Percentiles rank a stretch among this genome's conserved stretches.
phyloP scores from a whole-genome alignment of 805 yeast genomes.

The Metschnikowia aberdeeniae region DNA sequence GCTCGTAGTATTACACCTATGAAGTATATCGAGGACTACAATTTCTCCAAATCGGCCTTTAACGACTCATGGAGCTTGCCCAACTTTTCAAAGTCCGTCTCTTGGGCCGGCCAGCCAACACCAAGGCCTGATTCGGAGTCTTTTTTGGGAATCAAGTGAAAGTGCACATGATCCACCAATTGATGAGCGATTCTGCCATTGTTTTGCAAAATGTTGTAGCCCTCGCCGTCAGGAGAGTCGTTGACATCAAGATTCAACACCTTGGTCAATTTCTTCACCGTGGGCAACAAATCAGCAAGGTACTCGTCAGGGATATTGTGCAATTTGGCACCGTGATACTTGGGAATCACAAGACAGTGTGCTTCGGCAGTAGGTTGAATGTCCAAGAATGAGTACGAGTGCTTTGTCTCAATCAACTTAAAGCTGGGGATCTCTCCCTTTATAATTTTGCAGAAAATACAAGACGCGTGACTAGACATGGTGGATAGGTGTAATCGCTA shows the following conservation, averaged over 20 bases:
- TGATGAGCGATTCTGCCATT: slow-evolving; percentile 96
- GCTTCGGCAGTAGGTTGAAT: slow-evolving; percentile 90
- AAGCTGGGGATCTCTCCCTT: slow-evolving; percentile 94
- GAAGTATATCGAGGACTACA: slow-evolving; percentile 3
- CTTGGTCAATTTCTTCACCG: slow-evolving; percentile 79
- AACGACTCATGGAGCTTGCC: slow-evolving; percentile 64
- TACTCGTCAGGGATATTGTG: slow-evolving; percentile 93
- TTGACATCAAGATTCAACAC: slow-evolving; percentile 63
- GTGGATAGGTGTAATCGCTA: neutral
- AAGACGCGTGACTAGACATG: slow-evolving; percentile 49
- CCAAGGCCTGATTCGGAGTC: slow-evolving; percentile 68
- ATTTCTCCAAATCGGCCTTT: slow-evolving; percentile 22
- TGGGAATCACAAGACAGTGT: slow-evolving; percentile 87
- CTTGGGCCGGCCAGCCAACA: slow-evolving; percentile 93
- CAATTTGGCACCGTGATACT: slow-evolving; percentile 87
- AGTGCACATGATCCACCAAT: slow-evolving; percentile 92
- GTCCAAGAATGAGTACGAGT: slow-evolving; percentile 80
- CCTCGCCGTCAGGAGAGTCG: slow-evolving; percentile 59
- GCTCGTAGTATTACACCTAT: too few species aligned
- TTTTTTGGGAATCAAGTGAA: slow-evolving; percentile 91
- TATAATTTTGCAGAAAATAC: slow-evolving; percentile 92
- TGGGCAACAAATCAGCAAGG: slow-evolving; percentile 79
- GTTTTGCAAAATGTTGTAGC: slow-evolving; percentile 88
- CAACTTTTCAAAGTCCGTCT: slow-evolving; percentile 69
- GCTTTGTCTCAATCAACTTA: slow-evolving; percentile 83